These are phyloP conservation scores for Trichomonascaceae sp. DNA, from an alignment of 1,139 yeast genomes.

Conservation along the genomic window DNA sequence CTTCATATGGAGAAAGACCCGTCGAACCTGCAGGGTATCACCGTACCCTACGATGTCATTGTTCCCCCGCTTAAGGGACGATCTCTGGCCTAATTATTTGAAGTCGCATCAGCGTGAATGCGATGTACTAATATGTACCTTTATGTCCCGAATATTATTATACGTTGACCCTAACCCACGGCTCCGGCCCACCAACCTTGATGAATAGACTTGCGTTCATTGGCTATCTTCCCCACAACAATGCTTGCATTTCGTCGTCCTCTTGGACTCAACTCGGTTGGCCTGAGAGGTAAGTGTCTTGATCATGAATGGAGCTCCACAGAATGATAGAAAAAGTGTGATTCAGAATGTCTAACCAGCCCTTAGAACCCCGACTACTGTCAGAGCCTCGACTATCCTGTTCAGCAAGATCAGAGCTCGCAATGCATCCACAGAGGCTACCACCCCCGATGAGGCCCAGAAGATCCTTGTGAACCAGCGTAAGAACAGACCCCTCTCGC, in stretches of 20 bases:
- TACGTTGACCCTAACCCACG: too few species aligned
- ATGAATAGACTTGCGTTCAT: too few species aligned
- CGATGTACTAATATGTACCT: too few species aligned
- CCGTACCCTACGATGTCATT: slow-evolving; percentile 53
- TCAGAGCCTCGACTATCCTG: not conserved
- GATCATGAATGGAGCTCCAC: too few species aligned
- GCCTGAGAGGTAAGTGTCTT: not conserved
- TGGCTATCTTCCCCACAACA: not conserved
- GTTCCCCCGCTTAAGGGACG: slow-evolving; percentile 50
- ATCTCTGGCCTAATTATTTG: too few species aligned
- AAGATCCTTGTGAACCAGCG: slow-evolving; percentile 70
- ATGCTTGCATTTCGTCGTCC: not conserved
- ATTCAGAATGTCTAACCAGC: not conserved
- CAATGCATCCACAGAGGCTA: slow-evolving; percentile 27
- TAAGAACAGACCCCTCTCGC: slow-evolving; percentile 78
- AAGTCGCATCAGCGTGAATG: too few species aligned
- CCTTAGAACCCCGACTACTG: not conserved
- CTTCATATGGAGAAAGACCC: slow-evolving; percentile 60
- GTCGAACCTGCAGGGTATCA: slow-evolving; percentile 36
- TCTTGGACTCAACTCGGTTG: not conserved
- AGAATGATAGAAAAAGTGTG: too few species aligned
- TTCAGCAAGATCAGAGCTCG: not conserved
- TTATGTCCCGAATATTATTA: too few species aligned
- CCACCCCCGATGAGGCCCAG: slow-evolving; percentile 53
- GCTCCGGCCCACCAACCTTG: too few species aligned